These are phyloP conservation scores for Penicillium brasilianum DNA, from an alignment of 2,329 filamentous ascomycete genomes.

Conservation along the genomic window DNA sequence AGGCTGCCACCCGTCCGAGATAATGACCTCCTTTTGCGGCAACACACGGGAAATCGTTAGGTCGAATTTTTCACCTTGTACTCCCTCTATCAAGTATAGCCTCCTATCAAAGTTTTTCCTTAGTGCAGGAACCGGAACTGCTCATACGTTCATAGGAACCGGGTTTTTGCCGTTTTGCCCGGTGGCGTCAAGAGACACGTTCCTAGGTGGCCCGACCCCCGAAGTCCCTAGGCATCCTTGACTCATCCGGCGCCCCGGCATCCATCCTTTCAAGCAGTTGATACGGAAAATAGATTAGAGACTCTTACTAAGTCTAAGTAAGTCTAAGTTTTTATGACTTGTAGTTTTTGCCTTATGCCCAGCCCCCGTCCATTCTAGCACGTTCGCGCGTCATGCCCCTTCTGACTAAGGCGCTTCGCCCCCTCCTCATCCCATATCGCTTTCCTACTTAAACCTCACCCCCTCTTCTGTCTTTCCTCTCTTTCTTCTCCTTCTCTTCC, in stretches of 20 bases:
- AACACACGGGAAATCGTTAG: not conserved
- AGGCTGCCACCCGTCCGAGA: not conserved
- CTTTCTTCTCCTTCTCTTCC: constrained; percentile 25
- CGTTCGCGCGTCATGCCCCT: constrained; percentile 29
- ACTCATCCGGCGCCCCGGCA: constrained; percentile 34
- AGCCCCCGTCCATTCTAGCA: constrained; percentile 24
- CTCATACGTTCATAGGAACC: not conserved
- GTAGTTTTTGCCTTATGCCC: constrained; percentile 28
- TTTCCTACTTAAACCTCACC: constrained; percentile 28
- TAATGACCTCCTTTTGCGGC: not conserved
- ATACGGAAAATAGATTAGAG: not conserved
- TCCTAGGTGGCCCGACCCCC: constrained; percentile 9
- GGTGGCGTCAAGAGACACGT: constrained; percentile 29
- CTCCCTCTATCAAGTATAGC: constrained; percentile 1
- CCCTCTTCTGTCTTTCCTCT: constrained; percentile 28
- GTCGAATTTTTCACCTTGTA: not conserved
- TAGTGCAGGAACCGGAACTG: constrained; percentile 12
- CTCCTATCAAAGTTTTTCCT: constrained; percentile 5
- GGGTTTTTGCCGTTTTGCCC: constrained; percentile 1
- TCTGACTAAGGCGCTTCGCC: constrained; percentile 29
- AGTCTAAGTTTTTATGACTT: no score
- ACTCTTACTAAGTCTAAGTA: constrained; percentile 2
- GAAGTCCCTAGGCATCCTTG: constrained; percentile 19
- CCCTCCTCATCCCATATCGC: constrained; percentile 19
- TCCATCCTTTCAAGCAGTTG: constrained; percentile 6